Conservation (phyloP, 768 basidiomycete genomes). For the Panaeolus papilionaceus region DNA sequence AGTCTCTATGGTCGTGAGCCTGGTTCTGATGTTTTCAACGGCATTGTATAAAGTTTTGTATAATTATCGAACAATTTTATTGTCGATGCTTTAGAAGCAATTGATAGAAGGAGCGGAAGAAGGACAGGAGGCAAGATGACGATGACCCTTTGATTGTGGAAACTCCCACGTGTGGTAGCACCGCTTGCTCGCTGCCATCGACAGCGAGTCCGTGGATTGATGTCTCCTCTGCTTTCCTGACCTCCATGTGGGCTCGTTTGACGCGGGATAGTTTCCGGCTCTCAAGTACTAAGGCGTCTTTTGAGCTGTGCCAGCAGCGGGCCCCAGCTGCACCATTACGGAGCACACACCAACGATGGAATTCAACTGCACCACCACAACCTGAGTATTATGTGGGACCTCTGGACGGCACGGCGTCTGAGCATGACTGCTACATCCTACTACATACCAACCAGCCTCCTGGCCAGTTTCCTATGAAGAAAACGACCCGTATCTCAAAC, state of each 20-base stretch:
- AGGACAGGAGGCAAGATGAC: too few relatives aligned
- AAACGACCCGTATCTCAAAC: conserved; percentile 55
- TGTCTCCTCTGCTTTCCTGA: background rate
- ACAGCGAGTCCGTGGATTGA: background rate
- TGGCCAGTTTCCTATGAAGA: conserved; percentile 50
- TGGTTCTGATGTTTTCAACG: too few relatives aligned
- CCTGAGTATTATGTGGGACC: conserved; percentile 31
- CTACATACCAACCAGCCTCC: conserved; percentile 59
- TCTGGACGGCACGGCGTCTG: conserved; percentile 57
- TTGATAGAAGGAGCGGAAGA: too few relatives aligned
- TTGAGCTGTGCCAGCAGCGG: background rate
- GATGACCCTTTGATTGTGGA: background rate
- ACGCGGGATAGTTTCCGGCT: background rate
- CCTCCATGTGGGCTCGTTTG: background rate
- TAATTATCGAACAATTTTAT: too few relatives aligned
- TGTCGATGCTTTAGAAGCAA: too few relatives aligned
- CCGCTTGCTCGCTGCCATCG: background rate
- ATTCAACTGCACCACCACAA: background rate
- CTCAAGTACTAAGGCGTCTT: background rate
- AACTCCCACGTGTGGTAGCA: background rate
- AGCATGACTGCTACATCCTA: conserved; percentile 61
- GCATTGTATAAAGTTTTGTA: too few relatives aligned
- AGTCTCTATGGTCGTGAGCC: too few relatives aligned
- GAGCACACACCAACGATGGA: background rate
- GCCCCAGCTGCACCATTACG: background rate